Evolutionary conservation across 1,139 yeast species (phyloP), one percentile per base, ranked within the genome.

Genomic region (Saccharomyces hybrid): DNA sequence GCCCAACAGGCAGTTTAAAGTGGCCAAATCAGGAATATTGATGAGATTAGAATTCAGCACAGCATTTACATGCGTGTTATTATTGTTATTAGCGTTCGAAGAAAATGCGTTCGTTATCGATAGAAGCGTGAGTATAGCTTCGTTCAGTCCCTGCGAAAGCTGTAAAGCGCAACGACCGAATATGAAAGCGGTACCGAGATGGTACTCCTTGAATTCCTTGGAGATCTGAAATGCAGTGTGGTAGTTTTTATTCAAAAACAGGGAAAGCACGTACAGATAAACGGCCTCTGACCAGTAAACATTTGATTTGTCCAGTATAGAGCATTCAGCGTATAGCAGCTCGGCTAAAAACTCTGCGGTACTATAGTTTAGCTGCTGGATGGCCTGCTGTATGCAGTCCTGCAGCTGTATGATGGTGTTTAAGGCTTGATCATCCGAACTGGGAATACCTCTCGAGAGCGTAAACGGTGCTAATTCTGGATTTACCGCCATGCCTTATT

Each of bases 1-100:
- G 0, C 95, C 99, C 56, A 89, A 71, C 34, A 90, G 66, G 59
- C 81, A 81, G 65, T 80, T 82, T 28, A 86, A 73, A 0, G 85
- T 80, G 1, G 89, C 82, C 31, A 78, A 67, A 64, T 86, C 95
- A 0, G 96, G 96, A 34, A 55, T 57, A 48, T 51, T 53, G n/a
- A 57, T 53, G 38, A 60, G 50, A 26, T 54, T 55, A 13, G 44
- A 38, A 16, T 38, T 38, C 44, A 38, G 23, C 23, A 38, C 44
- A 16, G 46, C 11, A 50, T 52, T 29, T 48, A 16, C 20, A 52
- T n/a, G 26, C 31, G n/a, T 32, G 48, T 16, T 44, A 44, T 51
- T 46, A 23, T 47, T 31, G 13, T 53, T 32, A 16, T 2, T 2
- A 16, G 20, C 2, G 41, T 47, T 54, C 27, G 52, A 46, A 20